Base-by-base conservation (phyloP, 768 basidiomycete species). In the Podaxis sp. region DNA sequence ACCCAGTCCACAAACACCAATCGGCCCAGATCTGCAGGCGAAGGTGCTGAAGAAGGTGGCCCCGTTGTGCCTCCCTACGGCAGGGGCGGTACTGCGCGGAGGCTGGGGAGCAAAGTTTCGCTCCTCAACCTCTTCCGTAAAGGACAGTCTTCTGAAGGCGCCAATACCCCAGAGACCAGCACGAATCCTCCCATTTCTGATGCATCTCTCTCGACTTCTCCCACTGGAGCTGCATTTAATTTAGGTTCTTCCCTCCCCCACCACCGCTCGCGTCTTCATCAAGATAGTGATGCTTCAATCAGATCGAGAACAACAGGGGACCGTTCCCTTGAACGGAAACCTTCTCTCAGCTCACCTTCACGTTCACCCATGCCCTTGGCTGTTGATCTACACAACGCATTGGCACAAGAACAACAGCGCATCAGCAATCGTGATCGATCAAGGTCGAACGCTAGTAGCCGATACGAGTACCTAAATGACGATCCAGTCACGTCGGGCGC, bases 71-170 rank as follows among this genome's bases (percentile, higher is more conserved):
- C 76, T 30, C 57, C 72, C 17, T 71, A 73, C 66, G 75, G 76
- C 22, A 72, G 77, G 65, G 75, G 73, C 24, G 76, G 75, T 11
- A 66, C 75, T 11, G 74, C 73, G 36, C 75, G 78, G 53, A 87
- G 79, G 67, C 73, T 90, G 3, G 82, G 82, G 28, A 86, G 87
- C 73, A 93, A 93, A 72, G 83, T 90, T 61, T 91, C 90, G 24
- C 76, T 93, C 58, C 77, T 91, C 66, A 87, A 84, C 66, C 78
- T 92, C 15, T 91, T 92, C 78, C 88, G 84, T 80, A 89, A 87
- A 74, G 77, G 73, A 1, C 79, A 80, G 56, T 79, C 76, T 37
- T 63, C 67, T 36, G 69, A 71, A 15, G 62, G 53, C 48, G 22
- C 53, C 20, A 67, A 60, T 36, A 54, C 63, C 20, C 49, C 65